Evolutionary conservation across 2,329 filamentous ascomycete species (phyloP).

Genomic region (Acephala macrosclerotiorum): DNA sequence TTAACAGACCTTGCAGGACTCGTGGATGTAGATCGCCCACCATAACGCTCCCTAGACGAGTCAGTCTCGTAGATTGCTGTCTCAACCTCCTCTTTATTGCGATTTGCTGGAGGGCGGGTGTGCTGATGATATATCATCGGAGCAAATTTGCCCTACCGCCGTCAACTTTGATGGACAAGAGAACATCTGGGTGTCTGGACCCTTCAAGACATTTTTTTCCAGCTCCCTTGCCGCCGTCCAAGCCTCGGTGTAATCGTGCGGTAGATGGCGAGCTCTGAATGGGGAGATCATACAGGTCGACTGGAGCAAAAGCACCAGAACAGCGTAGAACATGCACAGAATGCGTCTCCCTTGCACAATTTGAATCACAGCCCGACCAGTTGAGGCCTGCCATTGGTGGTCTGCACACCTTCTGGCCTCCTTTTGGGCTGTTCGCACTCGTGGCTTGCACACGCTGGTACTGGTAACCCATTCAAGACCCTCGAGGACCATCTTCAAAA

Average conservation of each 20-base stretch:
- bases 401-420: neutral
- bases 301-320: constrained; percentile 20
- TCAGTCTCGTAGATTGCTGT: constrained; percentile 12
- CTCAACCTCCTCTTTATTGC: neutral
- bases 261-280: constrained; percentile 9
- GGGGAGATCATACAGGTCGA: constrained; percentile 4
- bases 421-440: neutral
- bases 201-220: neutral
- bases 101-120: neutral
- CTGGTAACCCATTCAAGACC: neutral
- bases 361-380: constrained; percentile 13
- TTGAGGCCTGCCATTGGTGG: neutral
- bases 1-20: neutral
- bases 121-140: neutral
- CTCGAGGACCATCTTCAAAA: neutral
- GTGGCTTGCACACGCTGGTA: neutral
- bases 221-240: neutral
- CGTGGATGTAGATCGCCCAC: constrained; percentile 3
- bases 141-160: neutral
- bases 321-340: constrained; percentile 35
- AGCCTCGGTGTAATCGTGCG: constrained; percentile 12
- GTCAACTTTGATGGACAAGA: neutral
- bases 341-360: constrained; percentile 22
- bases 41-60: neutral
- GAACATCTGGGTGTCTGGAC: neutral